Percentiles rank a stretch among this genome's conserved stretches.
Evolutionary conservation across 768 basidiomycete species (phyloP).

Genomic region (Leccinum imitatum): DNA sequence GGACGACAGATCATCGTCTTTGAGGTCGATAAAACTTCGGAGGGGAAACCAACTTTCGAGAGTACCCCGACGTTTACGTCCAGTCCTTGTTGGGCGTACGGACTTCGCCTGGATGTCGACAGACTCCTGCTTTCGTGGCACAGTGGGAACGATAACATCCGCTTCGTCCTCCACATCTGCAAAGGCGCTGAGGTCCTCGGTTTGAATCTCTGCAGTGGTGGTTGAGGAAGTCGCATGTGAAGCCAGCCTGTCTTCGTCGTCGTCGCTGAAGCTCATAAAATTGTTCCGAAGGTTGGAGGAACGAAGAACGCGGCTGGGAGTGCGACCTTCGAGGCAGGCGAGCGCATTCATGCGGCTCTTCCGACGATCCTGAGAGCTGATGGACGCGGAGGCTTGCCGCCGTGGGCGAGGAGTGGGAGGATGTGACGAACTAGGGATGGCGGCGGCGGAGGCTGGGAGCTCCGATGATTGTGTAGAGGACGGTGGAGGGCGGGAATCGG

Average conservation of each 20-base stretch:
- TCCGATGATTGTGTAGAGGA: slow-evolving; percentile 1
- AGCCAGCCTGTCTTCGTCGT: slow-evolving; percentile 47
- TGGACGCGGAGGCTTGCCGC: slow-evolving; percentile 33
- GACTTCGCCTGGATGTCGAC: slow-evolving; percentile 9
- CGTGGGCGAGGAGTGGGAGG: slow-evolving; percentile 16
- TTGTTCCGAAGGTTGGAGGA: slow-evolving; percentile 36
- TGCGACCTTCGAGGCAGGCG: slow-evolving; percentile 59
- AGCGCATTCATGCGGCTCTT: slow-evolving; percentile 59
- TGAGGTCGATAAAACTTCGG: slow-evolving; percentile 65
- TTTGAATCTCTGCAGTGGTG: slow-evolving; percentile 14
- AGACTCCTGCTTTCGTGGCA: slow-evolving; percentile 9
- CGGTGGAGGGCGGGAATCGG: neutral
- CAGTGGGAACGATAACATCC: slow-evolving; percentile 24
- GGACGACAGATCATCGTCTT: slow-evolving; percentile 43
- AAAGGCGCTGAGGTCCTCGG: slow-evolving; percentile 25
- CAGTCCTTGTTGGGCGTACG: slow-evolving; percentile 10
- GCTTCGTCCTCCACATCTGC: slow-evolving; percentile 36
- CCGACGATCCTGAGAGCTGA: slow-evolving; percentile 46
- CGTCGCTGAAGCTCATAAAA: slow-evolving; percentile 70
- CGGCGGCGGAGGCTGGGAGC: slow-evolving; percentile 18
- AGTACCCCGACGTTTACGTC: slow-evolving; percentile 41
- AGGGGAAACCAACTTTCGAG: slow-evolving; percentile 54
- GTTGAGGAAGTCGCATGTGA: slow-evolving; percentile 3
- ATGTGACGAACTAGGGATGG: slow-evolving; percentile 15
- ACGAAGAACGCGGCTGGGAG: slow-evolving; percentile 20